These are phyloP conservation scores for Gryganskiella cystojenkinii DNA, from an alignment of 192 early-diverging fungal genomes.

Conservation along the genomic window DNA sequence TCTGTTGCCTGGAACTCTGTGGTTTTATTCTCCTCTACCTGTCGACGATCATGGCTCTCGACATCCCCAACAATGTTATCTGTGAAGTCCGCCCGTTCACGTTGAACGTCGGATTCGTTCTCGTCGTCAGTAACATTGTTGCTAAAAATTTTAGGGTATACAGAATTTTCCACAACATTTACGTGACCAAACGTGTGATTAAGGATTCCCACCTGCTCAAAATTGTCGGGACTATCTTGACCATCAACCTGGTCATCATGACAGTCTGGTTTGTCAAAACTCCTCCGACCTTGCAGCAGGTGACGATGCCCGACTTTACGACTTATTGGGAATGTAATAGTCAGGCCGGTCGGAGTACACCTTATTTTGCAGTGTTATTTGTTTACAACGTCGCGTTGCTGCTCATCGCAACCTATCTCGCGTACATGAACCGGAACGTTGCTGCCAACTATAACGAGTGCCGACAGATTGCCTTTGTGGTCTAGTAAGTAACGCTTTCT, in stretches of 20 bases:
- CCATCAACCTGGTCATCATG: constrained; percentile 48
- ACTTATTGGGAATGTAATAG: constrained; percentile 28
- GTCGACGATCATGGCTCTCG: constrained; percentile 34
- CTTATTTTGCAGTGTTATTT: constrained; percentile 40
- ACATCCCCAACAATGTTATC: constrained; percentile 20
- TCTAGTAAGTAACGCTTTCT: constrained; percentile 53
- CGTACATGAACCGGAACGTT: constrained; percentile 55
- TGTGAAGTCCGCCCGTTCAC: constrained; percentile 51
- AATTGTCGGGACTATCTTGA: constrained; percentile 40
- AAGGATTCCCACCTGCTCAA: constrained; percentile 44
- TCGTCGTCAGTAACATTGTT: constrained; percentile 60
- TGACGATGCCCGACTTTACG: constrained; percentile 26
- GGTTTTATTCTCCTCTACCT: constrained; percentile 53
- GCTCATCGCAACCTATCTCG: constrained; percentile 30
- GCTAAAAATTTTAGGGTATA: constrained; percentile 60
- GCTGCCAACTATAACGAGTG: constrained; percentile 59
- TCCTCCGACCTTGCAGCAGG: constrained; percentile 18
- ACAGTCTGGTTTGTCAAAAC: constrained; percentile 30
- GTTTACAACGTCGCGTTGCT: constrained; percentile 52
- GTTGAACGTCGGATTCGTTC: constrained; percentile 51
- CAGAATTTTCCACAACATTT: constrained; percentile 55
- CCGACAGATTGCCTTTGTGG: constrained; percentile 59
- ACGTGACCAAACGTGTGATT: constrained; percentile 43
- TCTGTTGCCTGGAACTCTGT: constrained; percentile 54
- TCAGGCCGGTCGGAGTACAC: constrained; percentile 7